These are phyloP conservation scores for Pichia rugopelliculosa DNA, from an alignment of 805 yeast species.

Conservation along the genomic window DNA sequence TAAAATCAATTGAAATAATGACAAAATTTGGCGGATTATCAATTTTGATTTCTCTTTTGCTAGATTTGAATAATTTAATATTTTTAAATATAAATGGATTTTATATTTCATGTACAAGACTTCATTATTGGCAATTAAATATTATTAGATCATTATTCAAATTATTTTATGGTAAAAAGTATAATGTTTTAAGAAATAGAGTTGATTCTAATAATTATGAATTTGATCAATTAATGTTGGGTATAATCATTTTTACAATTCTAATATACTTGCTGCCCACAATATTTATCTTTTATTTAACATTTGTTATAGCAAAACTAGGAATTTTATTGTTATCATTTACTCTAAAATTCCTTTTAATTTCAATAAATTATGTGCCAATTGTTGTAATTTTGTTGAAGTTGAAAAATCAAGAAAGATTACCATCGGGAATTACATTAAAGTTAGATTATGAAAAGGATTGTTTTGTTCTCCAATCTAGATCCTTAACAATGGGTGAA, in stretches of 20 bases:
- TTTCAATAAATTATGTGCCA: slow-evolving; percentile 77
- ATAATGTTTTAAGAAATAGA: slow-evolving; percentile 75
- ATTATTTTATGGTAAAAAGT: slow-evolving; percentile 83
- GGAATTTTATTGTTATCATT: slow-evolving; percentile 42
- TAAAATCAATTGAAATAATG: slow-evolving; percentile 12
- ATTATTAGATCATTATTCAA: slow-evolving; percentile 69
- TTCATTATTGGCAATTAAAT: slow-evolving; percentile 68
- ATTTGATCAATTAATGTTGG: slow-evolving; percentile 78
- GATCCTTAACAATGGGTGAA: slow-evolving; percentile 22
- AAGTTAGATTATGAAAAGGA: slow-evolving; percentile 11
- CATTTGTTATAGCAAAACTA: slow-evolving; percentile 58
- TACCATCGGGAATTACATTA: slow-evolving; percentile 46
- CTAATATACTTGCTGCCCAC: slow-evolving; percentile 79
- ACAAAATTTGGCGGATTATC: slow-evolving; percentile 49
- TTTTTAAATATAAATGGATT: slow-evolving; percentile 72
- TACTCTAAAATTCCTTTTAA: slow-evolving; percentile 49
- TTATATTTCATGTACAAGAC: slow-evolving; percentile 68
- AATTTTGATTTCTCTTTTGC: slow-evolving; percentile 53
- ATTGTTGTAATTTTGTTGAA: slow-evolving; percentile 73
- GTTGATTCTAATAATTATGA: slow-evolving; percentile 81
- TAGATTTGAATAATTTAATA: slow-evolving; percentile 57
- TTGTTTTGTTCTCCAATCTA: slow-evolving; percentile 20
- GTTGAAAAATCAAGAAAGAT: slow-evolving; percentile 64
- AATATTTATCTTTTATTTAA: slow-evolving; percentile 70
- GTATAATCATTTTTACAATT: slow-evolving; percentile 81